Percentiles rank a stretch among this genome's conserved stretches.
Conservation (phyloP, 2,329 filamentous ascomycete genomes). For the Aspergillus chevalieri region DNA sequence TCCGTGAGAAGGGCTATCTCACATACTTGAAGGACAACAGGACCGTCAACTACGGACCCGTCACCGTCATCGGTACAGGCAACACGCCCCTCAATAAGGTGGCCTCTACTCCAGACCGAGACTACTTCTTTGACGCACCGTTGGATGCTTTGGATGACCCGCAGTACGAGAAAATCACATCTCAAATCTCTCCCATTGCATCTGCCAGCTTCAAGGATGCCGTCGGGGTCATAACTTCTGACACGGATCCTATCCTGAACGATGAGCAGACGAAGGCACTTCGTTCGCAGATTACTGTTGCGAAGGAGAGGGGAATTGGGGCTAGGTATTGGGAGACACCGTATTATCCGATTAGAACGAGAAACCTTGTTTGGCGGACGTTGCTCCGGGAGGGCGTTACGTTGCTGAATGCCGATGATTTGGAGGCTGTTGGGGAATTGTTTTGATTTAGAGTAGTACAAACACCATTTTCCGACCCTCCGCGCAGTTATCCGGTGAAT, state of each 20-base stretch:
- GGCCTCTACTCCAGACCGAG: conserved; percentile 38
- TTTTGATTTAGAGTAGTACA: conserved; percentile 14
- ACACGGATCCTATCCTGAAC: conserved; percentile 26
- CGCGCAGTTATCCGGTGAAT: no score
- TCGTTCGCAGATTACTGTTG: conserved; percentile 47
- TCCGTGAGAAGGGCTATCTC: conserved; percentile 49
- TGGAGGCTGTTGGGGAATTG: conserved; percentile 44
- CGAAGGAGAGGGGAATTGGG: conserved; percentile 53
- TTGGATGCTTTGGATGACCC: conserved; percentile 40
- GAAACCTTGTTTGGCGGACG: conserved; percentile 54
- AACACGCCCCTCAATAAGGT: conserved; percentile 49
- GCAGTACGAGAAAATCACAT: conserved; percentile 41
- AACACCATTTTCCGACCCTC: not conserved
- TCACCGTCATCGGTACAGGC: conserved; percentile 60
- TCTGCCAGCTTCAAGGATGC: conserved; percentile 45
- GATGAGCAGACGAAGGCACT: conserved; percentile 45
- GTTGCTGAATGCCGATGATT: conserved; percentile 59
- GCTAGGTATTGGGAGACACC: conserved; percentile 61
- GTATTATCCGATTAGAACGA: conserved; percentile 51
- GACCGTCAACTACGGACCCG: conserved; percentile 42
- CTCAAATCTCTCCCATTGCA: conserved; percentile 48
- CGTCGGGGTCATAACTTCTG: conserved; percentile 35
- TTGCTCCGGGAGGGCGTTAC: conserved; percentile 54
- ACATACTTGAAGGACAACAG: conserved; percentile 46
- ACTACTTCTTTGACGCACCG: conserved; percentile 58